phyloP scores from a whole-genome alignment of 1,284 basidiomycete genomes.

The Ceratobasidium sp. region DNA sequence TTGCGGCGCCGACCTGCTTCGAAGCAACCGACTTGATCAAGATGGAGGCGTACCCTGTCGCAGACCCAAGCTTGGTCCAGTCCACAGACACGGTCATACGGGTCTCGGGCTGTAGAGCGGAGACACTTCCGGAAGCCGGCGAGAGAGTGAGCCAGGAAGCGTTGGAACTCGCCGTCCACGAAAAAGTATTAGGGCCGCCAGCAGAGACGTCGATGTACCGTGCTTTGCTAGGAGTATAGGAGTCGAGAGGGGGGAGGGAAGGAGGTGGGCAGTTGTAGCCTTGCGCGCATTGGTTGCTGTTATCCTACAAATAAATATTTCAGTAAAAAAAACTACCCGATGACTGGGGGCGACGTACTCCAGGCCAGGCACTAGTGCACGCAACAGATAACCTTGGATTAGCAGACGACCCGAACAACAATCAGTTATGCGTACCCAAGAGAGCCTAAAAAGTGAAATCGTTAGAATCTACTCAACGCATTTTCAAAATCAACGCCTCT shows the following conservation, averaged over 20 bases:
- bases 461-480: neutral
- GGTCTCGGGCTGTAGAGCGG: conserved; percentile 62
- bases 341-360: conserved; percentile 48
- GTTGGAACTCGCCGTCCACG: conserved; percentile 64
- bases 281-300: conserved; percentile 61
- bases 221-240: conserved; percentile 64
- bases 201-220: conserved; percentile 70
- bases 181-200: conserved; percentile 69
- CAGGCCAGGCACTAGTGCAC: conserved; percentile 52
- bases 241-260: conserved; percentile 62
- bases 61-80: conserved; percentile 66
- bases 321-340: too few species aligned
- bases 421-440: conserved; percentile 7
- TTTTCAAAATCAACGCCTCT: neutral
- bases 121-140: conserved; percentile 62
- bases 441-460: neutral
- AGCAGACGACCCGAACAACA: too few species aligned
- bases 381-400: neutral
- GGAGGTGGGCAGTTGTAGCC: conserved; percentile 66
- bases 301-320: too few species aligned
- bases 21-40: conserved; percentile 63
- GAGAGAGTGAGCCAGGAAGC: conserved; percentile 67
- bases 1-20: conserved; percentile 55
- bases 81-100: conserved; percentile 69
- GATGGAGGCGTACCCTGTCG: conserved; percentile 57